Evolutionary conservation across 345 rosid genomes (phyloP), one percentile per base, ranked within the genome.

Genomic region (Eucalyptus urophylla): DNA sequence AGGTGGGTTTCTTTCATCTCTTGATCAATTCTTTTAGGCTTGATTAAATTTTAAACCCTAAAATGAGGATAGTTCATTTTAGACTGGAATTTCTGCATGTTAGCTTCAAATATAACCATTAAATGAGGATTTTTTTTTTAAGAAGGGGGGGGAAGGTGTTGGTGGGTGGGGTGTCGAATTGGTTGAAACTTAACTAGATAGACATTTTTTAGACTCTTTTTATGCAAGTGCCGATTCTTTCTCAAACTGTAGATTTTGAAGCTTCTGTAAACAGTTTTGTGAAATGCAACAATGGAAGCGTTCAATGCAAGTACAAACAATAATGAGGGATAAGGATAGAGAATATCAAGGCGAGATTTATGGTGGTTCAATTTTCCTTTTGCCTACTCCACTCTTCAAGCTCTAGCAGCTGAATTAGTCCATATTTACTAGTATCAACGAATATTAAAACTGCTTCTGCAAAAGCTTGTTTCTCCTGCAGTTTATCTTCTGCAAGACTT

Each of bases 1-100:
- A 97, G 95, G 95, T 93, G 47, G 47, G 76, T 14, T 40, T 43
- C 29, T 76, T 76, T 21, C 85, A 40, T 76, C 29, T 76, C 85
- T 76, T 40, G 85, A 40, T 76, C 47, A 76, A 40, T 76, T 40
- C 27, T 40, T 40, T 76, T 76, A 76, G 8, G 47, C 85, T 76
- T 67, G 56, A 29, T 45, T 47, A 21, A 8, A 62, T 65, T 88
- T 80, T 72, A 67, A 29, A 45, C 40, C 80, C 54, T 44, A 88
- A 88, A 65, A 47, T 58, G 56, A 47, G 85, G 85, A 76, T 76
- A 76, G 45, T 21, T 49, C 33, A 86, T 50, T 45, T 86, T 40
- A 15, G 44, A 72, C 43, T 37, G 83, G 45, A 37, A 37, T 16
- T 72, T 76, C 85, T 40, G 85, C 85, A 21, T 21, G 47, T 40